Percentiles rank a stretch among this genome's conserved stretches.
These are phyloP conservation scores for Cordyceps militaris DNA, from an alignment of 2,329 filamentous ascomycete genomes.

Conservation along the genomic window DNA sequence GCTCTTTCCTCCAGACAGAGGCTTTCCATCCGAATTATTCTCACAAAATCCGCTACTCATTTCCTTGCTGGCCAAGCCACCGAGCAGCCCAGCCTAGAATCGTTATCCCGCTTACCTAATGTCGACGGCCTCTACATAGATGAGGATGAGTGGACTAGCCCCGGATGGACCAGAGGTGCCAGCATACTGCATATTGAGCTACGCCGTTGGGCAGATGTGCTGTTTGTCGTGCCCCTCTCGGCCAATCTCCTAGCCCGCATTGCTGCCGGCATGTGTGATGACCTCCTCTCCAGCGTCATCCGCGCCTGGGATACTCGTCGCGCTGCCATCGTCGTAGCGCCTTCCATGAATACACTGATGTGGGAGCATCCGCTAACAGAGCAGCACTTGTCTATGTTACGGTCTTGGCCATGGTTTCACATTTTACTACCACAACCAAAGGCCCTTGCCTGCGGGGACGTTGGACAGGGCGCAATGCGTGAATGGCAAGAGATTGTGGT, in stretches of 20 bases:
- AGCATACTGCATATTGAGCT: slow-evolving; percentile 87
- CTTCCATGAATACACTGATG: slow-evolving; percentile 88
- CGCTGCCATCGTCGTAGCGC: slow-evolving; percentile 63
- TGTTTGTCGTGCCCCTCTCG: slow-evolving; percentile 73
- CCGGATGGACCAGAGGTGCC: slow-evolving; percentile 70
- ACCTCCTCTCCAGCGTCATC: slow-evolving; percentile 65
- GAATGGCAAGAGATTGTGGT: slow-evolving; percentile 70
- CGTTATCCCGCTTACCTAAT: slow-evolving; percentile 54
- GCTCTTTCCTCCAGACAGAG: slow-evolving; percentile 45
- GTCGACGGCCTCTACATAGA: slow-evolving; percentile 79
- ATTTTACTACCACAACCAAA: slow-evolving; percentile 69
- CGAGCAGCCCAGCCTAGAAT: slow-evolving; percentile 66
- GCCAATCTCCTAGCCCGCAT: slow-evolving; percentile 87
- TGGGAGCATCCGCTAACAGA: slow-evolving; percentile 77
- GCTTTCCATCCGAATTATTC: slow-evolving; percentile 76
- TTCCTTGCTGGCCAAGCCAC: slow-evolving; percentile 70
- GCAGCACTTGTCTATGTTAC: slow-evolving; percentile 61
- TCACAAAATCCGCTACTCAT: slow-evolving; percentile 64
- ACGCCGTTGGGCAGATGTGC: slow-evolving; percentile 66
- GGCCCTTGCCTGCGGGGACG: slow-evolving; percentile 75
- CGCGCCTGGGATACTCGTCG: slow-evolving; percentile 83
- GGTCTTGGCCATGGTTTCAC: slow-evolving; percentile 61
- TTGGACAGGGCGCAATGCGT: slow-evolving; percentile 75
- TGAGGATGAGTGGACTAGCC: slow-evolving; percentile 69
- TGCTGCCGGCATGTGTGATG: slow-evolving; percentile 68